These are phyloP conservation scores for Coprinopsis strossmayeri DNA, from an alignment of 768 basidiomycete genomes.

Conservation along the genomic window DNA sequence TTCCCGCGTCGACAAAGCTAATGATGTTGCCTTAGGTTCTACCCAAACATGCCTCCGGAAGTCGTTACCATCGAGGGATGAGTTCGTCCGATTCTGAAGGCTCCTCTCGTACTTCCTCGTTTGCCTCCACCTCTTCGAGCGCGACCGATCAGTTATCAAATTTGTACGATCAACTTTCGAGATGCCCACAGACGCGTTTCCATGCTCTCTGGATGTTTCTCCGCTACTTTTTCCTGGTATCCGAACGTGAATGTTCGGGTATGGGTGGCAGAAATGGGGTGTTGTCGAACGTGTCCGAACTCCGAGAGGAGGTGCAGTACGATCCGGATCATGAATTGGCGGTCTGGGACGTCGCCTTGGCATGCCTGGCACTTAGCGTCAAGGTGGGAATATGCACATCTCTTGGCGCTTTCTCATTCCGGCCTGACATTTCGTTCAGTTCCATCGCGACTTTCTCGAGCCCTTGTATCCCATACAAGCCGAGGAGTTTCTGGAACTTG, in stretches of 20 bases:
- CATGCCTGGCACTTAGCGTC: conserved; percentile 51
- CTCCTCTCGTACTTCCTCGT: conserved; percentile 11
- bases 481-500: conserved; percentile 42
- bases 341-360: conserved; percentile 55
- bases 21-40: conserved; percentile 12
- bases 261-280: neutral
- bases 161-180: conserved; percentile 47
- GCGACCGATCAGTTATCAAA: conserved; percentile 18
- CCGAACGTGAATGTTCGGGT: neutral
- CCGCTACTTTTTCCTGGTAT: conserved; percentile 40
- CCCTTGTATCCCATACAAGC: conserved; percentile 50
- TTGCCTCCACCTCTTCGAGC: conserved; percentile 11
- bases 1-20: conserved; percentile 5
- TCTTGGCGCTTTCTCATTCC: neutral
- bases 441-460: conserved; percentile 55
- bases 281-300: neutral
- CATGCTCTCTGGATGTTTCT: conserved; percentile 58
- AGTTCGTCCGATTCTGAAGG: conserved; percentile 6
- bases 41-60: conserved; percentile 14
- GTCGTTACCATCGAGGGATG: conserved; percentile 3
- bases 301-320: neutral
- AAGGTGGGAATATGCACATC: conserved; percentile 35
- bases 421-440: conserved; percentile 24
- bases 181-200: conserved; percentile 54
- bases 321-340: conserved; percentile 15